Percentiles rank a stretch among this genome's conserved stretches.
Conservation (phyloP, 768 basidiomycete species). For the Podaxis sp. region DNA sequence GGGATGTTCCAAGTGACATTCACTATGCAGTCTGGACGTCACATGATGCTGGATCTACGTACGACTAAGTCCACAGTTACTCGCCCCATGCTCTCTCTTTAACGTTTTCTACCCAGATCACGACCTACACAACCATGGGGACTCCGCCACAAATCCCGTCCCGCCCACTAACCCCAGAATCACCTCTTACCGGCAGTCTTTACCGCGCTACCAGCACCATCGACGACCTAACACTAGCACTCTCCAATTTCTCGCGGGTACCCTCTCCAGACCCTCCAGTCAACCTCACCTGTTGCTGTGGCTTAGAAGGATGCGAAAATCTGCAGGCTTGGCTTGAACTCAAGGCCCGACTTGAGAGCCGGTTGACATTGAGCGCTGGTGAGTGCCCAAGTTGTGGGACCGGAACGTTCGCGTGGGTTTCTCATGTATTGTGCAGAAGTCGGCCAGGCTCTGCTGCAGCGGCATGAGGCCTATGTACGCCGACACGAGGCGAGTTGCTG, state of each 20-base stretch:
- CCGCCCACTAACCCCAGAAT: slow-evolving; percentile 43
- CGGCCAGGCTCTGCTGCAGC: slow-evolving; percentile 80
- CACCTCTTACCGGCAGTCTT: slow-evolving; percentile 46
- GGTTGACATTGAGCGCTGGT: slow-evolving; percentile 86
- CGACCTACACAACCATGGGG: slow-evolving; percentile 15
- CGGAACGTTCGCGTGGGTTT: neutral
- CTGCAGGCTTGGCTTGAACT: slow-evolving; percentile 56
- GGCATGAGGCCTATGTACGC: slow-evolving; percentile 83
- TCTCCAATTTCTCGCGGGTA: slow-evolving; percentile 67
- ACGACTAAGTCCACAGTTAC: neutral
- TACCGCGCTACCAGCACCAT: slow-evolving; percentile 57
- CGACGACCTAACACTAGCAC: slow-evolving; percentile 73
- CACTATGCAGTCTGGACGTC: neutral
- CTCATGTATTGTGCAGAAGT: slow-evolving; percentile 51
- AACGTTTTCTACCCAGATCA: neutral
- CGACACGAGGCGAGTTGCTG: slow-evolving; percentile 52
- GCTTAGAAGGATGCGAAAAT: slow-evolving; percentile 59
- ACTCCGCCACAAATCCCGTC: slow-evolving; percentile 15
- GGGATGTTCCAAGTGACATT: neutral
- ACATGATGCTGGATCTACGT: slow-evolving; percentile 6
- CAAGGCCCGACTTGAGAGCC: slow-evolving; percentile 69
- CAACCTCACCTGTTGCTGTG: slow-evolving; percentile 60
- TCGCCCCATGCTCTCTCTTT: neutral
- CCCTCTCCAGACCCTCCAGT: slow-evolving; percentile 67
- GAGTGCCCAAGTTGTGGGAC: slow-evolving; percentile 23